These are phyloP conservation scores for Aspergillus ellipticus DNA, from an alignment of 495 filamentous ascomycete genomes.

Conservation along the genomic window DNA sequence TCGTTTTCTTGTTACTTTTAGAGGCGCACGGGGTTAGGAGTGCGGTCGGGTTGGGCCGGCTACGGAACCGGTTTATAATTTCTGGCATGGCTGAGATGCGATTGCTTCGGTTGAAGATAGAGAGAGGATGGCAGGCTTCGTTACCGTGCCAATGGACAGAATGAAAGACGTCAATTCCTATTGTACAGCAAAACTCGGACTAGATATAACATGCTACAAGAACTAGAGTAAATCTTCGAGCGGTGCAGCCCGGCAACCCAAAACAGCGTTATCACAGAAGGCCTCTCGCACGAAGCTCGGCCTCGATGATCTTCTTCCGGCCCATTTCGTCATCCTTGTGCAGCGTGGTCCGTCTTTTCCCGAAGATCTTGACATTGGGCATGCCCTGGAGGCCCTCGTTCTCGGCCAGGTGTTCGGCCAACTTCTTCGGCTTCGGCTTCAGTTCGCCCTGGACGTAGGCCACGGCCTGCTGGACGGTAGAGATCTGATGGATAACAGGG, in stretches of 20 bases:
- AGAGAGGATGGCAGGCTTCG: constrained; percentile 7
- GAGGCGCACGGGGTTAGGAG: constrained; percentile 4
- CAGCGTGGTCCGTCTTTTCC: constrained; percentile 56
- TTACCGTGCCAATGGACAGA: constrained; percentile 9
- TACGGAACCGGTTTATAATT: constrained; percentile 9
- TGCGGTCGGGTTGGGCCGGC: neutral
- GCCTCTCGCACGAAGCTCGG: constrained; percentile 62
- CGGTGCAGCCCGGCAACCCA: neutral
- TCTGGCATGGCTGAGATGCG: neutral
- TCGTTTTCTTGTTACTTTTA: neutral
- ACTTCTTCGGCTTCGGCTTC: constrained; percentile 57
- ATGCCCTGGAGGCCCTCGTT: constrained; percentile 44
- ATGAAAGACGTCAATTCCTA: constrained; percentile 16
- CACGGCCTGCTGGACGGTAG: constrained; percentile 55
- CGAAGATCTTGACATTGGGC: constrained; percentile 66
- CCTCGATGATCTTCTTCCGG: constrained; percentile 78
- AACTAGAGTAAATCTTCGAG: constrained; percentile 10
- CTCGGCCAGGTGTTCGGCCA: constrained; percentile 36
- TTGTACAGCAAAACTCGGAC: constrained; percentile 20
- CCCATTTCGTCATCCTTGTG: constrained; percentile 74
- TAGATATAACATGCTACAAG: constrained; percentile 20
- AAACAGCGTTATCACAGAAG: constrained; percentile 30
- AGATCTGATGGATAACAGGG: constrained; percentile 49
- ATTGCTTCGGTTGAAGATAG: neutral
- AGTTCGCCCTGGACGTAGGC: constrained; percentile 39